phyloP scores from a whole-genome alignment of 1,139 yeast species.

The Scheffersomyces stambukii region DNA sequence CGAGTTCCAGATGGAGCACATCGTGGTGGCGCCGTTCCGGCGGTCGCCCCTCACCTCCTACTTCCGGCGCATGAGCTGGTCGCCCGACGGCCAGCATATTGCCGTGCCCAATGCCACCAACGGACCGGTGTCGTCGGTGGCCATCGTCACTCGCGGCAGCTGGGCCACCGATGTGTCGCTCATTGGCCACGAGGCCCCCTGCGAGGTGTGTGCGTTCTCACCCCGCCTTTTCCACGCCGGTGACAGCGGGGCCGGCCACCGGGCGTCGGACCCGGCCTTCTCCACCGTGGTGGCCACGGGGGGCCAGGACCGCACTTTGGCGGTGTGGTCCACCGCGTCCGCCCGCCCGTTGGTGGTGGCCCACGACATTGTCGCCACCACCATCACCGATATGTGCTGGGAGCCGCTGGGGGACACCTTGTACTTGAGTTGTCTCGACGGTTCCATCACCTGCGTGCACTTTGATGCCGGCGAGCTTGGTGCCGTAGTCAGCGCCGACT shows the following conservation, averaged over 20 bases:
- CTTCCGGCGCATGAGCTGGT: conserved; percentile 91
- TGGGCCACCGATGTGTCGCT: conserved; percentile 89
- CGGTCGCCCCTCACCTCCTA: conserved; percentile 91
- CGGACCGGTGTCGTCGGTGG: conserved; percentile 91
- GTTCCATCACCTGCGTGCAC: conserved; percentile 65
- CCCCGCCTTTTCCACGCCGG: conserved; percentile 56
- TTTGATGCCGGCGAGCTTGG: conserved; percentile 79
- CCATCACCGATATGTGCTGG: conserved; percentile 77
- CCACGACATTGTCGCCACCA: conserved; percentile 54
- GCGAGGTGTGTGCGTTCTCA: conserved; percentile 88
- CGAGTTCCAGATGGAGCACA: conserved; percentile 81
- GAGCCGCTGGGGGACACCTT: conserved; percentile 70
- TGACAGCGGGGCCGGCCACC: conserved; percentile 15
- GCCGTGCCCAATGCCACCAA: conserved; percentile 97
- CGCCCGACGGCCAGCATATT: conserved; percentile 95
- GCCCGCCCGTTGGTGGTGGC: conserved; percentile 64
- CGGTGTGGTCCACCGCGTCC: conserved; percentile 63
- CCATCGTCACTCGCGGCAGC: conserved; percentile 81
- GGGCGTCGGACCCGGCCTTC: conserved; percentile 14
- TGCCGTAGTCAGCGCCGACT: conserved; percentile 58
- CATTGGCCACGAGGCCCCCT: conserved; percentile 95
- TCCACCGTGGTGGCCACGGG: conserved; percentile 69
- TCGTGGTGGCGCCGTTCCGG: conserved; percentile 77
- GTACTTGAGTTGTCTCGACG: conserved; percentile 79
- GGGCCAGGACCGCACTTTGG: conserved; percentile 72